phyloP scores from a whole-genome alignment of 805 yeast species.

The Jamesozyma gamospora region DNA sequence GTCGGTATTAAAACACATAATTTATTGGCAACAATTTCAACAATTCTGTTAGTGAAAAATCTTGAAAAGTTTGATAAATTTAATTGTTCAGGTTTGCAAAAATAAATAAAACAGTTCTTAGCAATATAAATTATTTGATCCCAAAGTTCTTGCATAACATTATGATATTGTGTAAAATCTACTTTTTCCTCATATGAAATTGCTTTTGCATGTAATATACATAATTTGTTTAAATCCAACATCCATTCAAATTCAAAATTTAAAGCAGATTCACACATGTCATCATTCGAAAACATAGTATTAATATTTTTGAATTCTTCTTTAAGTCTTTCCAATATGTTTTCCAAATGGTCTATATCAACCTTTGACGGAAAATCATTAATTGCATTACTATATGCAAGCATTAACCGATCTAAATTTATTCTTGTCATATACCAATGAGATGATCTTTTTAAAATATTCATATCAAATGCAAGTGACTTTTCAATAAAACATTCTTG shows the following conservation, averaged over 20 bases:
- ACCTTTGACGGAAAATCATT: slow-evolving; percentile 16
- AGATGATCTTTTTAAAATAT: not conserved
- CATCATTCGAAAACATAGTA: not conserved
- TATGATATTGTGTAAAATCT: slow-evolving; percentile 9
- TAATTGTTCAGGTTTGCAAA: slow-evolving; percentile 7
- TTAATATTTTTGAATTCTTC: slow-evolving; percentile 8
- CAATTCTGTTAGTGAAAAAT: slow-evolving; percentile 22
- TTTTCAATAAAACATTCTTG: slow-evolving; percentile 22
- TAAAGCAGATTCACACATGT: slow-evolving; percentile 4
- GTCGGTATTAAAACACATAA: slow-evolving; percentile 20
- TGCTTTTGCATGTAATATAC: slow-evolving; percentile 17
- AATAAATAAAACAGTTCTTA: slow-evolving; percentile 13
- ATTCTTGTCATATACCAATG: slow-evolving; percentile 17
- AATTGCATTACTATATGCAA: slow-evolving; percentile 13
- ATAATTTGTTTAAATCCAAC: slow-evolving; percentile 14
- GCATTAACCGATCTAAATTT: slow-evolving; percentile 12
- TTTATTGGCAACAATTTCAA: slow-evolving; percentile 21
- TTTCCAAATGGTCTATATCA: slow-evolving; percentile 7
- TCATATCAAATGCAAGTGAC: slow-evolving; percentile 9
- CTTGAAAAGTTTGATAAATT: slow-evolving; percentile 11
- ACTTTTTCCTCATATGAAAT: slow-evolving; percentile 14
- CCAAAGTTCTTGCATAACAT: slow-evolving; percentile 14
- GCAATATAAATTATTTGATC: slow-evolving; percentile 14
- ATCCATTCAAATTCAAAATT: slow-evolving; percentile 18
- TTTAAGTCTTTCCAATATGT: slow-evolving; percentile 6